A percentile compares a stretch with the other conserved stretches of the same genome.
phyloP scores from a whole-genome alignment of 1,284 basidiomycete species.

The Lignosus rhinocerotis region DNA sequence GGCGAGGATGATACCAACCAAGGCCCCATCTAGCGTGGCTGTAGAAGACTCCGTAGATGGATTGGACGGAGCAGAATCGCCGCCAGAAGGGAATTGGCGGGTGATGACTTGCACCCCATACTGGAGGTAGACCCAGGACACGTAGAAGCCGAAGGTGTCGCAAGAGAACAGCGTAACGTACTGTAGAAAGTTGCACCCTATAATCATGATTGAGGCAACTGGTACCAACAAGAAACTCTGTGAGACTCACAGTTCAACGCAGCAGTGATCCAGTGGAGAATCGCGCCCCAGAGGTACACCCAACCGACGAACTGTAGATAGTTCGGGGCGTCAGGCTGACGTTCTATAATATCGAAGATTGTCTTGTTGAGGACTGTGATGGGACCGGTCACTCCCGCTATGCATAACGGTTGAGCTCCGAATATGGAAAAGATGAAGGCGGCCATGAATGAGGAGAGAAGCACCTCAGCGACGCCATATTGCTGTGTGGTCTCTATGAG shows the following conservation, averaged over 20 bases:
- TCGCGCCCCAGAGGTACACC: slow-evolving; percentile 93
- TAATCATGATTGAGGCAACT: slow-evolving; percentile 1
- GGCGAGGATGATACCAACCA: slow-evolving; percentile 78
- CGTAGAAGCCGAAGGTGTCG: slow-evolving; percentile 94
- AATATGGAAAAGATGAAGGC: slow-evolving; percentile 91
- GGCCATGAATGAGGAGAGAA: slow-evolving; percentile 82
- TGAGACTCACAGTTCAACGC: slow-evolving; percentile 70
- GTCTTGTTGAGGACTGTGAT: slow-evolving; percentile 93
- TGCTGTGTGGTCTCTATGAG: slow-evolving; percentile 89
- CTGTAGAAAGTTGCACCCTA: slow-evolving; percentile 81
- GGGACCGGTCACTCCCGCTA: slow-evolving; percentile 92
- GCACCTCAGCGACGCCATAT: slow-evolving; percentile 90
- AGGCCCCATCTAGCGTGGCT: slow-evolving; percentile 51
- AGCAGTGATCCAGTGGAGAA: slow-evolving; percentile 89
- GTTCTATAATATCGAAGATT: slow-evolving; percentile 77
- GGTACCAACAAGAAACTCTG: not conserved
- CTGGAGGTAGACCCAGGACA: slow-evolving; percentile 87
- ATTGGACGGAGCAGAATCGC: slow-evolving; percentile 13
- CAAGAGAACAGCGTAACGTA: slow-evolving; percentile 92
- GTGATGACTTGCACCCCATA: slow-evolving; percentile 85
- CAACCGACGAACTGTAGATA: slow-evolving; percentile 90
- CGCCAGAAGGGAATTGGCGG: slow-evolving; percentile 60
- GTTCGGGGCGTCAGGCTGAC: slow-evolving; percentile 57
- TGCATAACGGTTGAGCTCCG: slow-evolving; percentile 89
- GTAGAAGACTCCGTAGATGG: slow-evolving; percentile 15